These are phyloP conservation scores for Xylaria sp. DNA, from an alignment of 2,329 filamentous ascomycete genomes.

Conservation along the genomic window DNA sequence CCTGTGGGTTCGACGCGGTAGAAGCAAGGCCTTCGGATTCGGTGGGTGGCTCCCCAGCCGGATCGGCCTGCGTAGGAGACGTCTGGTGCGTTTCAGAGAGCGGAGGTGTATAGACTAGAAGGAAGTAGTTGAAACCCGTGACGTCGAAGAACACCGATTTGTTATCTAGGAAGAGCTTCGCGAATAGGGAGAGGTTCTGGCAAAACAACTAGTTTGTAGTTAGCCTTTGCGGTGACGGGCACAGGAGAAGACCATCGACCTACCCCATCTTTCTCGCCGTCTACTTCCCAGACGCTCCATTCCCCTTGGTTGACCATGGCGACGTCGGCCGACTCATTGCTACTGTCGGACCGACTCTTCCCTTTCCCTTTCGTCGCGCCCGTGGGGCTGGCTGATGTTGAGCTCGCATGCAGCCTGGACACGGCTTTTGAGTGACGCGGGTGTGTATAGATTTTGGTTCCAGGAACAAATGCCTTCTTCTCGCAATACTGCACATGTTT, in stretches of 20 bases:
- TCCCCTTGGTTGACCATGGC: constrained; percentile 70
- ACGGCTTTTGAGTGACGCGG: constrained; percentile 59
- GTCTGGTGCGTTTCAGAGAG: constrained; percentile 14
- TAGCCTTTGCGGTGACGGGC: constrained; percentile 5
- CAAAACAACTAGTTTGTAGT: constrained; percentile 74
- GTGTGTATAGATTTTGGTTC: constrained; percentile 77
- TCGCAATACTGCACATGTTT: constrained; percentile 69
- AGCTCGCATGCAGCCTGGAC: constrained; percentile 44
- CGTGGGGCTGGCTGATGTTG: constrained; percentile 40
- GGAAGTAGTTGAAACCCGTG: constrained; percentile 91
- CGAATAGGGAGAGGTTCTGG: constrained; percentile 94
- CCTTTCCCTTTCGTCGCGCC: constrained; percentile 51
- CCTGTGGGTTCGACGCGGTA: background rate
- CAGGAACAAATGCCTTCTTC: constrained; percentile 64
- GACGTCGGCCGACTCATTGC: constrained; percentile 53
- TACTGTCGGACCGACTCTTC: constrained; percentile 47
- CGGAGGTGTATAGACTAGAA: constrained; percentile 78
- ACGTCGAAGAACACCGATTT: constrained; percentile 99
- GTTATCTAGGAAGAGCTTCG: constrained; percentile 96
- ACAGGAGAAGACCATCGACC: constrained; percentile 46
- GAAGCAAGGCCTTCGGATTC: background rate
- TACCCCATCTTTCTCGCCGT: constrained; percentile 84
- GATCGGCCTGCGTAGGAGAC: background rate
- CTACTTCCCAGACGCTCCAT: constrained; percentile 91
- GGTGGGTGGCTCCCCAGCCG: background rate